phyloP scores from a whole-genome alignment of 352 stramenopile species.

The Phytophthora podocarpi region DNA sequence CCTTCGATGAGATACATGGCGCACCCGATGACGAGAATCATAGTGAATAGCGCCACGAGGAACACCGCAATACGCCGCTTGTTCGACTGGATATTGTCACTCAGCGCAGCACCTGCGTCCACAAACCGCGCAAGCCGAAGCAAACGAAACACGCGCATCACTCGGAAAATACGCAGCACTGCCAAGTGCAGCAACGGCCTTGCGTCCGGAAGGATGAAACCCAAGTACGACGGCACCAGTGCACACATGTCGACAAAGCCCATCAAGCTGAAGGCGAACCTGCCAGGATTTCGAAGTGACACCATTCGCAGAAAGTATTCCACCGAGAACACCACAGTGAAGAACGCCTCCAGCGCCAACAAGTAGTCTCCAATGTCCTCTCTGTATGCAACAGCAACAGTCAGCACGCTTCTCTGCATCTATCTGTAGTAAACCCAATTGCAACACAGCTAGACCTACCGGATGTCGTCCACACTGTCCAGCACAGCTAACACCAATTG shows the following conservation, averaged over 20 bases:
- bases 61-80: slow-evolving; percentile 82
- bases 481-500: slow-evolving; percentile 63
- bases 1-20: slow-evolving; percentile 88
- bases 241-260: slow-evolving; percentile 81
- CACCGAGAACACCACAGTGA: slow-evolving; percentile 83
- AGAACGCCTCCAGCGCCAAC: slow-evolving; percentile 79
- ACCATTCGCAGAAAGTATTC: slow-evolving; percentile 77
- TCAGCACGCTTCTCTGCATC: slow-evolving; percentile 28
- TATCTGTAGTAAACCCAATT: slow-evolving; percentile 42
- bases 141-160: slow-evolving; percentile 80
- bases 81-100: slow-evolving; percentile 83
- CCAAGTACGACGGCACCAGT: slow-evolving; percentile 78
- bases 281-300: slow-evolving; percentile 64
- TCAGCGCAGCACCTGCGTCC: slow-evolving; percentile 64
- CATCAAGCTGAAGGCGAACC: slow-evolving; percentile 72
- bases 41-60: slow-evolving; percentile 72
- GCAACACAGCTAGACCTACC: slow-evolving; percentile 39
- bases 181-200: slow-evolving; percentile 68
- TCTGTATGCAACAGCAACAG: slow-evolving; percentile 26
- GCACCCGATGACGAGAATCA: slow-evolving; percentile 84
- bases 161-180: slow-evolving; percentile 77
- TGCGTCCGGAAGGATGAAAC: slow-evolving; percentile 57
- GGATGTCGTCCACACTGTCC: slow-evolving; percentile 72
- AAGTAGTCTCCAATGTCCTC: slow-evolving; percentile 76
- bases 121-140: slow-evolving; percentile 76